Evolutionary conservation across 1,284 basidiomycete genomes (phyloP), one percentile per base, ranked within the genome.

Genomic region (Coniferiporia sulphurascens): DNA sequence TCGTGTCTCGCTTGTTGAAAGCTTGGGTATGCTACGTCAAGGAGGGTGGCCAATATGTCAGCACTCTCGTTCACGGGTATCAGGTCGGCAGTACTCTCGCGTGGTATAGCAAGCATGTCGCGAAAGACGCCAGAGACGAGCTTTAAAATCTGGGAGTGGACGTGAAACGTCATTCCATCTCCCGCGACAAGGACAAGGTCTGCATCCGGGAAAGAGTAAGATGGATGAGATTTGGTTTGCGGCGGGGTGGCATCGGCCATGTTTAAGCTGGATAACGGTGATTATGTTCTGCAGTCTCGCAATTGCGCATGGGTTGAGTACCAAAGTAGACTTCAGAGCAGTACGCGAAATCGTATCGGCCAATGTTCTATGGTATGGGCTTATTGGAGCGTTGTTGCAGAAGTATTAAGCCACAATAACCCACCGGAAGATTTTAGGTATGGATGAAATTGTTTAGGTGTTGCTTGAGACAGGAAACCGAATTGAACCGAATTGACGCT

Each of bases 121-220:
- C 69, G 62, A 67, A 80, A 79, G 27, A 79, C 67, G 0, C 72
- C 74, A 2, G 76, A 78, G 4, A 75, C 72, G 19, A 46, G 70
- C 57, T 71, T 70, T n/a, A 81, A 71, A 13, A 72, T 74, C 60
- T 70, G 72, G 3, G 73, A 72, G 57, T 75, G 70, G 2, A 79
- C 65, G n/a, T 72, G 70, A 61, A 76, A 78, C 15, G 72, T 64
- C 4, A 72, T 72, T 5, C 73, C 74, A 58, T 78, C 75, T 4
- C 69, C 66, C 1, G 78, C 78, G 9, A 68, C 67, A 2, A 79
- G 69, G 15, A 73, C 65, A 27, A 78, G 65, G 58, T 78, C 76
- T 12, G 72, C 75, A 52, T 75, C 44, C 21, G 36, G 15, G 13
- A 34, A 19, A n/a, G 53, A 17, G 32, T 55, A 55, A 3, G 41